Evolutionary conservation across 2,329 filamentous ascomycete genomes (phyloP).

Genomic region (Clathrospora elynae): DNA sequence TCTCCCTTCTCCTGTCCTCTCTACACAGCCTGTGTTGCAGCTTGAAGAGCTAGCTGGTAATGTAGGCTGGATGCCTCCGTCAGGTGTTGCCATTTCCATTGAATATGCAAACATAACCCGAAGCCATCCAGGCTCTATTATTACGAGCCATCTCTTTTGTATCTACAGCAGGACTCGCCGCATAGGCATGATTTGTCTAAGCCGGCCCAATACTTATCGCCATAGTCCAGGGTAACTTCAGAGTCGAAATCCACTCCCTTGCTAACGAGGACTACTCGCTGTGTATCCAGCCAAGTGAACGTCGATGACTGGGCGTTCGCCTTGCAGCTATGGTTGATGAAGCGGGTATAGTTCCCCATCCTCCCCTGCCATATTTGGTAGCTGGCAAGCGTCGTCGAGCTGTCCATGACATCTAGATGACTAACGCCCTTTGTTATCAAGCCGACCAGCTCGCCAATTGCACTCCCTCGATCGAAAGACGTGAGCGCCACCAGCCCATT

Average conservation of each 20-base stretch:
- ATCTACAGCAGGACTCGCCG: slow-evolving; percentile 59
- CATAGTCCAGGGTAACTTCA: slow-evolving; percentile 65
- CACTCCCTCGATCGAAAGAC: slow-evolving; percentile 58
- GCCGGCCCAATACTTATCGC: slow-evolving; percentile 62
- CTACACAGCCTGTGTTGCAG: no score
- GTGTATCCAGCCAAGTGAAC: slow-evolving; percentile 62
- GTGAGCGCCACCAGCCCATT: slow-evolving; percentile 58
- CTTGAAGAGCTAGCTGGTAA: no score
- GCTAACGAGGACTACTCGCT: slow-evolving; percentile 61
- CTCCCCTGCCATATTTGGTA: slow-evolving; percentile 65
- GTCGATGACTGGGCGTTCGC: slow-evolving; percentile 63
- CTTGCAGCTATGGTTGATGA: slow-evolving; percentile 64
- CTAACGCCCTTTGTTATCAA: slow-evolving; percentile 59
- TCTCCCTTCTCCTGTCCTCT: not conserved
- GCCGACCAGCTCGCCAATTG: slow-evolving; percentile 62
- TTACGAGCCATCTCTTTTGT: slow-evolving; percentile 31
- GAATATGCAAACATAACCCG: no score
- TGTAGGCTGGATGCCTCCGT: no score
- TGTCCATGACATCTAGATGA: slow-evolving; percentile 61
- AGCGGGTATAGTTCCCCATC: slow-evolving; percentile 63
- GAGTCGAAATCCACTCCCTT: slow-evolving; percentile 59
- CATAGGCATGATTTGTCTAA: slow-evolving; percentile 62
- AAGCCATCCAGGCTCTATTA: no score
- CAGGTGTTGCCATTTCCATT: no score
- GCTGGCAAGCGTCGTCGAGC: slow-evolving; percentile 56